A percentile compares a stretch with the other conserved stretches of the same genome.
phyloP scores from a whole-genome alignment of 2,329 filamentous ascomycete species.

The Aspergillus quadrilineatus region DNA sequence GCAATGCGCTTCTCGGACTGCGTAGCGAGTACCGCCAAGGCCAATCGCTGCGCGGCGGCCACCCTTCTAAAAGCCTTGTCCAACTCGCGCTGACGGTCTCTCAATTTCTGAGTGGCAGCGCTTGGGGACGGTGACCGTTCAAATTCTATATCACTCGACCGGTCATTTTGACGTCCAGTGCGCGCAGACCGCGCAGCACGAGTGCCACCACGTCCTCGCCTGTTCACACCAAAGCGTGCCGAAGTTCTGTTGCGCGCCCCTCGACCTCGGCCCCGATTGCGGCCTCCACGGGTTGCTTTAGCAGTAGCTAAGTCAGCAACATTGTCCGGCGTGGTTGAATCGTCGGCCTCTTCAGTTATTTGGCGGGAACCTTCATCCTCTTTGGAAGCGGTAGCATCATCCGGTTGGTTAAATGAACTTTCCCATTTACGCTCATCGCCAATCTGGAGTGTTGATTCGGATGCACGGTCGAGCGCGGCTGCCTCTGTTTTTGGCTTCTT shows the following conservation, averaged over 20 bases:
- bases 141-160: slow-evolving; percentile 33
- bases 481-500: slow-evolving; percentile 37
- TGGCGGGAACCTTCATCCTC: slow-evolving; percentile 20
- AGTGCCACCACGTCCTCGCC: slow-evolving; percentile 30
- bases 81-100: slow-evolving; percentile 44
- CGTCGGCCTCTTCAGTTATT: slow-evolving; percentile 27
- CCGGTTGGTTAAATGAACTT: slow-evolving; percentile 21
- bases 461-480: slow-evolving; percentile 23
- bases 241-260: slow-evolving; percentile 34
- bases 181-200: slow-evolving; percentile 28
- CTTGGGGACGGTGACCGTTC: slow-evolving; percentile 37
- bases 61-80: slow-evolving; percentile 44
- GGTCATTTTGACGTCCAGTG: slow-evolving; percentile 25
- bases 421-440: slow-evolving; percentile 21
- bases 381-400: slow-evolving; percentile 16
- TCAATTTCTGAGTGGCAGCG: slow-evolving; percentile 38
- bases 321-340: slow-evolving; percentile 20
- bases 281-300: slow-evolving; percentile 31
- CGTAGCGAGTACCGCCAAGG: slow-evolving; percentile 40
- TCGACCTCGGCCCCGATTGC: slow-evolving; percentile 35
- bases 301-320: slow-evolving; percentile 20
- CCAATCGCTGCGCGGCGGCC: slow-evolving; percentile 41
- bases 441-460: slow-evolving; percentile 25
- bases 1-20: slow-evolving; percentile 40
- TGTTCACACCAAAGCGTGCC: slow-evolving; percentile 20